Base-by-base conservation (phyloP, 768 basidiomycete genomes). In the Erythrobasidium yunnanense region DNA sequence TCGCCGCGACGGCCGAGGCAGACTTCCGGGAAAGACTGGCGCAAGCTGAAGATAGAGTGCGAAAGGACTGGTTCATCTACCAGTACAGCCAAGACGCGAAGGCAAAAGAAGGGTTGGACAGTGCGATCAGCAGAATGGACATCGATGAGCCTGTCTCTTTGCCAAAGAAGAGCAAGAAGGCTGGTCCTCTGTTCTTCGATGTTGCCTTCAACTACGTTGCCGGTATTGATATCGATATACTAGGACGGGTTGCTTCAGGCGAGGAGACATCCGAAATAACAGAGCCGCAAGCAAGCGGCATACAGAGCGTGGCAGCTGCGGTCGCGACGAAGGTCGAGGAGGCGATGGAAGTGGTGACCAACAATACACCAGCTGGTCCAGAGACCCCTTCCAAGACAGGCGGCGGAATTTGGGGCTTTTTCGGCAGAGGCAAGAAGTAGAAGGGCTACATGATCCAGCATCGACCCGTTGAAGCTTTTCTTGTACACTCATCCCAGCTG, bases 181-280 rank as follows among this genome's bases (percentile, higher is more conserved):
- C 89, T 25, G 60, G 60, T 17, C 47, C 89, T 17, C 72, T 90
- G 33, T 95, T 96, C 79, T 93, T 91, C 76, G 88, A 95, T 74
- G 87, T 89, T 68, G 91, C 89, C n/a, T 83, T 93, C 71, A 93
- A 93, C 76, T 93, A 92, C 74, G 84, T 89, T 60, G 83, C 46
- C 17, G 42, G 45, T 33, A 49, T 63, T 13, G 42, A 29, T n/a
- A 25, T 32, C 42, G 60, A 63, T 7, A 20, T 8, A 7, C 7
- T 27, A 49, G 49, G 18, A 4, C 45, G 25, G 7, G 60, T 18
- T n/a, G 3, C 49, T 23, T 25, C 2, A 23, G 27, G 15, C 2
- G 33, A 30, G 3, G 22, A 35, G 2, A 2, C 22, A 33, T 23
- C 23, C 52, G 29, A 54, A 3, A 3, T 27, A 8, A 18, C 23